Conservation (phyloP, 2,329 filamentous ascomycete species). For the Alternaria sp. region DNA sequence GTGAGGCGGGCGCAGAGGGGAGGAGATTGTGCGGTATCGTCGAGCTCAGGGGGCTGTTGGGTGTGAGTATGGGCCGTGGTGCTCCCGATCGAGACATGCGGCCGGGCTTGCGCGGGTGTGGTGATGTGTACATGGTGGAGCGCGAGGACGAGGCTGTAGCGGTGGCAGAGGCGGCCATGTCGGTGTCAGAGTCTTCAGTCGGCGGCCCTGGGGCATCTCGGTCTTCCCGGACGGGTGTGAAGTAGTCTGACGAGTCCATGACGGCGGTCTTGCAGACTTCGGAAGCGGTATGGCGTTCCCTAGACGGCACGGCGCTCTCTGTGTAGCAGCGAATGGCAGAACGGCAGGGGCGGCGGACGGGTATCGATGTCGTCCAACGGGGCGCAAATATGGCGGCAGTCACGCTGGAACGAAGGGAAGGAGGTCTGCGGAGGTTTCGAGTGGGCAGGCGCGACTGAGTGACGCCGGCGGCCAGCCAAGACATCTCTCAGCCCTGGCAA, state of each 20-base stretch:
- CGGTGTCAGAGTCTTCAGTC: constrained; percentile 42
- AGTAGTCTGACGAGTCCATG: constrained; percentile 47
- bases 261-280: constrained; percentile 16
- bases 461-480: constrained; percentile 16
- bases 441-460: constrained; percentile 15
- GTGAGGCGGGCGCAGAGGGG: constrained; percentile 68
- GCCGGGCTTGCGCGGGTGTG: constrained; percentile 47
- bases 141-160: constrained; percentile 42
- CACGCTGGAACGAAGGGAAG: constrained; percentile 1
- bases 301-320: constrained; percentile 12
- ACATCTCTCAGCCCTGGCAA: constrained; percentile 15
- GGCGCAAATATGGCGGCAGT: not conserved
- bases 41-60: constrained; percentile 56
- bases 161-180: constrained; percentile 44
- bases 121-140: constrained; percentile 44
- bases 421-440: constrained; percentile 11
- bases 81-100: constrained; percentile 51
- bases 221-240: constrained; percentile 27
- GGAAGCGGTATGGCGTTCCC: constrained; percentile 10
- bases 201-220: constrained; percentile 26
- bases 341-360: not conserved
- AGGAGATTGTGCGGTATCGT: constrained; percentile 66
- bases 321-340: constrained; percentile 1
- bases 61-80: constrained; percentile 56
- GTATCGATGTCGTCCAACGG: not conserved